phyloP scores from a whole-genome alignment of 495 filamentous ascomycete species.

The Sordaria brevicollis region DNA sequence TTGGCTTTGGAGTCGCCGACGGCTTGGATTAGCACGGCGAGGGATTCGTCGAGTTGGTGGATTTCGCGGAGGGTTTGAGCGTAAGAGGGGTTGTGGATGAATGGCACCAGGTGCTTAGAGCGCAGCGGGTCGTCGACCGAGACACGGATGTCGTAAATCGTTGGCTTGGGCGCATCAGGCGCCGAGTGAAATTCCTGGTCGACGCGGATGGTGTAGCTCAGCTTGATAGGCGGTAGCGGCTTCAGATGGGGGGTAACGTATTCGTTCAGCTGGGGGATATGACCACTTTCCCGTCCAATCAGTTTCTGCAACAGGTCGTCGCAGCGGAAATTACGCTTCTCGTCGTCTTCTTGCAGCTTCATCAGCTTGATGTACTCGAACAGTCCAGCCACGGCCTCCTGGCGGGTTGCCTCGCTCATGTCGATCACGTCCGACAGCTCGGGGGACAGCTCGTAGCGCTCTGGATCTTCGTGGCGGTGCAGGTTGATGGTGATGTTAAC shows the following conservation, averaged over 20 bases:
- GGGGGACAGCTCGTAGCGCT: conserved; percentile 66
- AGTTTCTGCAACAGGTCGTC: conserved; percentile 69
- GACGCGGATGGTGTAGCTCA: conserved; percentile 88
- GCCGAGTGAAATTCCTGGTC: conserved; percentile 66
- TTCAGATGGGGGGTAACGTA: conserved; percentile 63
- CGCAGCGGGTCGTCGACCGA: conserved; percentile 75
- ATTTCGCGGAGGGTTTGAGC: conserved; percentile 59
- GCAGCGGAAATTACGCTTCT: conserved; percentile 82
- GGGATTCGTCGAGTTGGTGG: conserved; percentile 64
- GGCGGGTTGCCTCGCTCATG: conserved; percentile 72
- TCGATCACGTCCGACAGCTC: conserved; percentile 78
- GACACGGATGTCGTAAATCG: conserved; percentile 82
- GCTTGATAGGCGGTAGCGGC: conserved; percentile 69
- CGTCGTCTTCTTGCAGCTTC: conserved; percentile 83
- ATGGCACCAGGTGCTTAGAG: conserved; percentile 46
- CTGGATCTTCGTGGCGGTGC: conserved; percentile 72
- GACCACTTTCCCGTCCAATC: conserved; percentile 66
- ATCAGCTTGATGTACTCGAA: conserved; percentile 91
- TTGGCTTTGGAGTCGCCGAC: conserved; percentile 72
- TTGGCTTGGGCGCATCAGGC: conserved; percentile 43
- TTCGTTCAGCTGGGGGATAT: conserved; percentile 82
- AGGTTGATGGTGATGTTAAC: conserved; percentile 85
- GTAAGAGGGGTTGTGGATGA: conserved; percentile 48
- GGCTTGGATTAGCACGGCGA: conserved; percentile 68
- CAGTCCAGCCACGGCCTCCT: conserved; percentile 76